Conservation (phyloP, 1,284 basidiomycete species). For the Mycosarcoma mackinlayi region DNA sequence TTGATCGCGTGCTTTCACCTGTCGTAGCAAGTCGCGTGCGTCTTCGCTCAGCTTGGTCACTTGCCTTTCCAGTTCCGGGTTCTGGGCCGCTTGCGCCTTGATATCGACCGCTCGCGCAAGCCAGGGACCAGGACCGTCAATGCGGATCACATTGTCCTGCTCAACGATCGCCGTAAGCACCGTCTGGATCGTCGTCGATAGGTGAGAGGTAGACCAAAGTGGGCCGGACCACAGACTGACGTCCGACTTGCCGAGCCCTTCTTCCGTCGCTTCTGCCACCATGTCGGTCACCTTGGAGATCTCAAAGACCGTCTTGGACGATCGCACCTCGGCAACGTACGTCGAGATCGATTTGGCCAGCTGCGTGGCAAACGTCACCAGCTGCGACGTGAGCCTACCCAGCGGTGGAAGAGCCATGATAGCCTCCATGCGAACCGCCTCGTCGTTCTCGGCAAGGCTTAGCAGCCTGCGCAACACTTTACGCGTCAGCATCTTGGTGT, state of each 20-base stretch:
- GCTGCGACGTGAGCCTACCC: slow-evolving; percentile 52
- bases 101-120: slow-evolving; percentile 85
- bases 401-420: slow-evolving; percentile 58
- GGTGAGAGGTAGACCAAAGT: slow-evolving; percentile 36
- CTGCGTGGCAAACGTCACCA: slow-evolving; percentile 56
- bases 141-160: slow-evolving; percentile 61
- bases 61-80: slow-evolving; percentile 89
- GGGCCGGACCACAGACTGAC: slow-evolving; percentile 38
- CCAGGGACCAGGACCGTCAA: slow-evolving; percentile 76
- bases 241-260: slow-evolving; percentile 45
- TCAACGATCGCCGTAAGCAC: slow-evolving; percentile 55
- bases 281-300: slow-evolving; percentile 35
- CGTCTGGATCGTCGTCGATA: slow-evolving; percentile 49
- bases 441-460: slow-evolving; percentile 56
- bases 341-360: slow-evolving; percentile 40
- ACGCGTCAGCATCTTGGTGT: slow-evolving; percentile 60
- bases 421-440: slow-evolving; percentile 59
- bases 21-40: slow-evolving; percentile 84
- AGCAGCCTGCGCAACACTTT: slow-evolving; percentile 61
- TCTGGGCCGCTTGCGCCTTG: slow-evolving; percentile 82
- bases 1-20: slow-evolving; percentile 81
- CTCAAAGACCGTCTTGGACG: slow-evolving; percentile 43
- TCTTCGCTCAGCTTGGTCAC: slow-evolving; percentile 87
- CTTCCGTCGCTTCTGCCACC: slow-evolving; percentile 48
- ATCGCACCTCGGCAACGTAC: slow-evolving; percentile 50